Percentiles rank a stretch among this genome's conserved stretches.
Conservation (phyloP, 2,329 filamentous ascomycete genomes). For the Akanthomyces muscarius region DNA sequence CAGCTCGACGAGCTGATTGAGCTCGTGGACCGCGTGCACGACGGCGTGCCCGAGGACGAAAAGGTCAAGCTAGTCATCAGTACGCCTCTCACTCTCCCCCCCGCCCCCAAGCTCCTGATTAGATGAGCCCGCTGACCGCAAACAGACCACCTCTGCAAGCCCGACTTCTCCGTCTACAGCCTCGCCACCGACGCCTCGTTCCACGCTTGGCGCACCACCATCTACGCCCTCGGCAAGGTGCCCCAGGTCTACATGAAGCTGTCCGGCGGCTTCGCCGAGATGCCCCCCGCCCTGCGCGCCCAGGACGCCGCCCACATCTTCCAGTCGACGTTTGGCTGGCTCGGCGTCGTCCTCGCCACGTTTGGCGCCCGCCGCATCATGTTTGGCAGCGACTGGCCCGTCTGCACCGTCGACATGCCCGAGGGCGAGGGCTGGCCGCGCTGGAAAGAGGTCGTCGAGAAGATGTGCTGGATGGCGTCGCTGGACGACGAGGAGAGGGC, state of each 20-base stretch:
- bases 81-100: constrained; percentile 40
- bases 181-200: constrained; percentile 54
- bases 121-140: neutral
- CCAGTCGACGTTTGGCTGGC: constrained; percentile 63
- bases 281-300: constrained; percentile 53
- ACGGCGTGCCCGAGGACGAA: constrained; percentile 54
- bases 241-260: constrained; percentile 80
- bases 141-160: constrained; percentile 85
- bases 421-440: constrained; percentile 60
- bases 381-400: constrained; percentile 93
- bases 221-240: constrained; percentile 63
- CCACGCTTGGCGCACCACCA: constrained; percentile 63
- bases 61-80: constrained; percentile 67
- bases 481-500: constrained; percentile 58
- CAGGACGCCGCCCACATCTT: constrained; percentile 55
- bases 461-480: constrained; percentile 59
- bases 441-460: constrained; percentile 70
- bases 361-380: constrained; percentile 74
- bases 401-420: constrained; percentile 61
- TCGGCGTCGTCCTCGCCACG: constrained; percentile 64
- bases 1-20: constrained; percentile 68
- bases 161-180: constrained; percentile 64
- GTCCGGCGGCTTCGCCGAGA: constrained; percentile 80
- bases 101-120: neutral
- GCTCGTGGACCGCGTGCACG: constrained; percentile 65